A percentile compares a stretch with the other conserved stretches of the same genome.
phyloP scores from a whole-genome alignment of 768 basidiomycete species.

The Amanita pseudoporphyria region DNA sequence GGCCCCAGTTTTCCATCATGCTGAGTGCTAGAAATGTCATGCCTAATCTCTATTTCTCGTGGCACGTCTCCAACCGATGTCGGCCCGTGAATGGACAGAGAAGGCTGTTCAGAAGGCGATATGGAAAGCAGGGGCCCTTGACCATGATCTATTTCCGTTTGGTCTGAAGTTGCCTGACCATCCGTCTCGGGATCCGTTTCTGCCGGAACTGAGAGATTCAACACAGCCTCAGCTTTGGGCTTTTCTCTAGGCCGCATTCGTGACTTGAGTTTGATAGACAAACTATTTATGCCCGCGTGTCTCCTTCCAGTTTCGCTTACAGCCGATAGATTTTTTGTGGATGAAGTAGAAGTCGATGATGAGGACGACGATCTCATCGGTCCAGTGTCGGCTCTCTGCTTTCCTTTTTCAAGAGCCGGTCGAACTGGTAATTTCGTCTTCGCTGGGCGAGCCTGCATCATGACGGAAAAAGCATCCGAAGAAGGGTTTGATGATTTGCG shows the following conservation, averaged over 20 bases:
- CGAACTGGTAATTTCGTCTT: background rate
- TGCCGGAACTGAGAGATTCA: background rate
- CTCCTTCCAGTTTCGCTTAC: background rate
- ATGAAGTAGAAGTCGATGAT: background rate
- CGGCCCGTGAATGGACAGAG: background rate
- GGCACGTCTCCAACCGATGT: background rate
- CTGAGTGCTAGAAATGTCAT: background rate
- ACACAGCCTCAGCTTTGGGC: background rate
- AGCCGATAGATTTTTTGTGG: background rate
- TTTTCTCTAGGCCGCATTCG: conserved; percentile 8
- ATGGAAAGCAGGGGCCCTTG: background rate
- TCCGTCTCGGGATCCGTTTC: background rate
- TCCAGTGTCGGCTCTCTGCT: background rate
- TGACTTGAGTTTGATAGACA: background rate
- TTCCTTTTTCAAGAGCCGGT: background rate
- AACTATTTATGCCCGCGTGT: background rate
- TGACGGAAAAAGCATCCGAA: conserved; percentile 3
- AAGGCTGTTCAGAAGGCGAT: background rate
- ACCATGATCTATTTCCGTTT: background rate
- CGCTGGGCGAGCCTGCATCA: conserved; percentile 2
- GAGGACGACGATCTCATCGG: background rate
- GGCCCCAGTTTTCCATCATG: background rate
- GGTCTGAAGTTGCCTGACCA: background rate
- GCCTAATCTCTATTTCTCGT: background rate
- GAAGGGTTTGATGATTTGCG: conserved; percentile 1